Base-by-base conservation (phyloP, 2,329 filamentous ascomycete species). In the Sclerotinia subarctica region DNA sequence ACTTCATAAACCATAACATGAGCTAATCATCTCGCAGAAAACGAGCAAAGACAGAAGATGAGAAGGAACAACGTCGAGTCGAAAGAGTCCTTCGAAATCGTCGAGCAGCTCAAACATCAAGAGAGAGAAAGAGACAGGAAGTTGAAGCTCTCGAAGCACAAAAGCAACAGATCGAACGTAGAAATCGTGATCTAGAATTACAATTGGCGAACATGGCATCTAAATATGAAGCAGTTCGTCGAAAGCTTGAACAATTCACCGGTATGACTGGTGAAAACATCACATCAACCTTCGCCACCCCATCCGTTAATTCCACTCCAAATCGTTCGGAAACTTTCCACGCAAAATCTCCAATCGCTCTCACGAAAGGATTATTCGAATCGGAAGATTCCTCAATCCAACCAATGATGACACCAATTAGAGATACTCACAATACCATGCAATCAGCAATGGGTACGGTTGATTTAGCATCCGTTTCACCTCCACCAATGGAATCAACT, bases 11-110 rank as follows among this genome's bases (percentile, higher is more conserved):
- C 67, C 10, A 46, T 70, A 19, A 59, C 58, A 47, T 65, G 51
- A 53, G 63, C 73, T 76, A 73, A 76, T 62, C 35, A 59, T 15
- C 1, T 46, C 24, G 0, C 71, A 93, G 91, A 73, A 99, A 99
- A 87, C 93, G 95, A 71, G 95, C 95, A 75, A 99, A 98, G 86
- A 99, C 95, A 3, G 94, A 96, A 76, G 95, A 97, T 77, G 95
- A 99, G 81, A 99, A 99, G 82, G 95, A 98, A 81, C 95, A 99
- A 80, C 91, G 95, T 56, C 91, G 95, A 70, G 96, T 98, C 67
- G 95, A 99, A 83, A 92, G 95, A 71, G 95, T 99, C 72, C 92
- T 98, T 75, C 90, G 95, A 56, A 99, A 99, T 78, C 92, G 95
- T 73, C 92, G 94, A 69, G 95, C 95, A 57, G 95, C 95, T 52